Base-by-base conservation (phyloP, 495 filamentous ascomycete species). In the Clavariopsis aquatica region DNA sequence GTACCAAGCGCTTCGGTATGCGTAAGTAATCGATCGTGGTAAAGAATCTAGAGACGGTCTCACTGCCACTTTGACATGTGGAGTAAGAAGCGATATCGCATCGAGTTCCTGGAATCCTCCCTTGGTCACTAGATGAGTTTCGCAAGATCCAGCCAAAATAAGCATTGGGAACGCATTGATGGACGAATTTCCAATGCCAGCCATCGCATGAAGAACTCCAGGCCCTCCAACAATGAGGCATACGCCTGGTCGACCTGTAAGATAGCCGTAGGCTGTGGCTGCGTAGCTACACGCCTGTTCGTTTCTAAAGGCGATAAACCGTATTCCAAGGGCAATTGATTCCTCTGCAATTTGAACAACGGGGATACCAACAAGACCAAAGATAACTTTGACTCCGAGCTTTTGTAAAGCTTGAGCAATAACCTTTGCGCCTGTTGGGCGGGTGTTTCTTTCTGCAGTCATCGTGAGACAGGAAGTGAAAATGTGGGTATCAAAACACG, bases 171-270 rank as follows among this genome's bases (percentile, higher is more conserved):
- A 87, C n/a, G 79, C 80, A 68, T 88, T 87, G 38, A 77, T 80
- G 9, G 77, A 77, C 0, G 83, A 72, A 65, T 85, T 86, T 17
- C 82, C 83, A 55, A 86, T 83, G 29, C 85, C 85, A 34, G 85
- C 82, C 71, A 87, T 75, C 1, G 81, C 83, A 72, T 88, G 85
- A 17, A 87, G 72, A 8, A 87, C 84, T 26, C 84, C 85, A 0
- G 85, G 85, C n/a, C 85, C 85, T 47, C 85, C 85, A 9, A 88
- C 85, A 12, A 85, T 83, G 20, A 87, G 74, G 69, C 82, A 87
- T 10, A 87, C 82, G 0, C 85, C 85, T 9, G 84, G 85, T 31
- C 71, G 78, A 13, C 84, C 85, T 1, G 83, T 85, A 63, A 88
- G 76, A 63, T 85, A 87, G 26, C 85, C 85, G 77, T 88, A 87